Base-by-base conservation (phyloP, 2,329 filamentous ascomycete genomes). In the Byssothecium circinans region DNA sequence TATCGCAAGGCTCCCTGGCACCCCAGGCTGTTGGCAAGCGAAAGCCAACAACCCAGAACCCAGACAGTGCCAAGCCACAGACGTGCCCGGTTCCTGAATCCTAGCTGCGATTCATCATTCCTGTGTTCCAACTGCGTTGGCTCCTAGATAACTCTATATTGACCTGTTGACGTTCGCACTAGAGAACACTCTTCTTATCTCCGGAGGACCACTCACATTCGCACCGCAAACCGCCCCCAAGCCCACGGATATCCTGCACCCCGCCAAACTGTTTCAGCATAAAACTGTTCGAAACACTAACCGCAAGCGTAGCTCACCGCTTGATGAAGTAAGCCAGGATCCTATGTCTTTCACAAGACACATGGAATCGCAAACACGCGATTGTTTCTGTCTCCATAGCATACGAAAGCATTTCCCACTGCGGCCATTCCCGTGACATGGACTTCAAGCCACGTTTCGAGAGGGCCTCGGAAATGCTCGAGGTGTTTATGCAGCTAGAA, bases 221-320 rank as follows among this genome's bases (percentile, higher is more conserved):
- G 10, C 23, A 10, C 23, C 14, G 36, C 12, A 39, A 39, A n/a
- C 14, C 23, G 36, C 17, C 36, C 36, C 36, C 36, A 39, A 39
- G 41, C 54, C 49, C 54, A 35, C 49, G 37, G 45, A 48, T 44
- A 56, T 56, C 54, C n/a, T 35, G 32, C 43, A 58, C 54, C 56
- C 60, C 55, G 47, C 54, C 46, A 29, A 45, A 41, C 18, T 56
- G 58, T 65, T 63, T 63, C 64, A 64, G 56, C 48, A 57, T 60
- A 52, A 56, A 54, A 64, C 56, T 53, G 37, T 43, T 58, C 54
- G 49, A 61, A 55, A 53, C 47, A 48, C 49, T 33, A 49, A 36
- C 41, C 57, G 57, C 50, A 56, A 30, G 47, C 30, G 15, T 45
- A 29, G 41, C 44, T 50, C 43, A 49, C 49, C 46, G 43, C 50